Base-by-base conservation (phyloP, 2,329 filamentous ascomycete genomes). In the Trichoderma sp. region DNA sequence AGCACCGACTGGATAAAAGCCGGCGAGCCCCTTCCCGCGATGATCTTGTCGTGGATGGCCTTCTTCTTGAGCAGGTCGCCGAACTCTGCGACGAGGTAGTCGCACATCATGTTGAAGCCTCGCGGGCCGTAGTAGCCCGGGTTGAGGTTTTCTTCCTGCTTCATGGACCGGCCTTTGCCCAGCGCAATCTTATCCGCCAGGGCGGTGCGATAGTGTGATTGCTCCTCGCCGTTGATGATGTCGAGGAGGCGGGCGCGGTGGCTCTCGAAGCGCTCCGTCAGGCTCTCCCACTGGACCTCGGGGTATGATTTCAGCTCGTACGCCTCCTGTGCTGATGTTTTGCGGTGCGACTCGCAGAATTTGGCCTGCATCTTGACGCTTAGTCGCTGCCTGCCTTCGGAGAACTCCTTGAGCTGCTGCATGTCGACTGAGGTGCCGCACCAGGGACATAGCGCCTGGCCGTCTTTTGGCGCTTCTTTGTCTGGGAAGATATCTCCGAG, bases 61-160 rank as follows among this genome's bases (percentile, higher is more conserved):
- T 87, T 84, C 72, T 86, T 83, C 69, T 90, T 88, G 34, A 95
- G 79, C 70, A 86, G 78, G 10, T 83, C 77, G 16, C 86, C 87
- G 76, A 92, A 89, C 58, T 83, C 82, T 4, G 80, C 75, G 69
- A 91, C 88, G 46, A 94, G 85, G 66, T 85, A 86, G 74, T 92
- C 89, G 55, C 88, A 91, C 85, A 97, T 92, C 63, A 86, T 80
- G 59, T 87, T 87, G 63, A 91, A 84, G 1, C 94, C 94, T 24
- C 89, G 86, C 3, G 90, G 86, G 1, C 94, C 94, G 79, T 97
- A 97, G 79, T 97, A 97, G 0, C 94, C 94, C 11, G 91, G 91
- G 3, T 86, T 89, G 34, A 90, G 83, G 67, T 83, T 85, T 32
- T 87, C 81, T 61, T 84, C 88, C 69, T 87, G 85, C 63, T 87